phyloP scores from a whole-genome alignment of 2,329 filamentous ascomycete species.

The Claviceps pusilla region DNA sequence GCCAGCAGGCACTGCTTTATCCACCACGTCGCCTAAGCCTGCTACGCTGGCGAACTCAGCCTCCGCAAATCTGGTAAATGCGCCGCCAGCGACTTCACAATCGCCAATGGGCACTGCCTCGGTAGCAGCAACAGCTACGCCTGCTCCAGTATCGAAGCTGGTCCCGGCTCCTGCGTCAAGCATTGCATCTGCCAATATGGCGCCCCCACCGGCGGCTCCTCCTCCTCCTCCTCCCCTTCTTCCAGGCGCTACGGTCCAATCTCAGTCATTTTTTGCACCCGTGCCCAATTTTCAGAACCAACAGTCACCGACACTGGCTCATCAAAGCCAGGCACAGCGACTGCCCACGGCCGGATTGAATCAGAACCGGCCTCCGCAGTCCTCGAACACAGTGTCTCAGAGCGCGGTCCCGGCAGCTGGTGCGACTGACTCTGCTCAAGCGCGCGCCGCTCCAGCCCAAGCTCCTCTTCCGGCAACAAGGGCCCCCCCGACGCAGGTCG shows the following conservation, averaged over 20 bases:
- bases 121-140: not conserved
- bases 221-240: constrained; percentile 2
- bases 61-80: not conserved
- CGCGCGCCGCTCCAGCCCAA: constrained; percentile 3
- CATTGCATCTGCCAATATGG: constrained; percentile 7
- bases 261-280: not conserved
- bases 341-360: not conserved
- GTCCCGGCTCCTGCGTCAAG: not conserved
- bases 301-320: constrained; percentile 2
- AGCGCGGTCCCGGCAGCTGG: not conserved
- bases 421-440: constrained; percentile 1
- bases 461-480: constrained; percentile 7
- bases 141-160: not conserved
- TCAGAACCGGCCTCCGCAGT: not conserved
- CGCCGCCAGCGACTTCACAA: not conserved
- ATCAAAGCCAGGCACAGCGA: not conserved
- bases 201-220: not conserved
- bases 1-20: not conserved
- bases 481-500: constrained; percentile 4
- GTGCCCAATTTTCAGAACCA: constrained; percentile 6
- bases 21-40: not conserved
- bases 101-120: not conserved
- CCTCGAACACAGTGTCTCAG: not conserved
- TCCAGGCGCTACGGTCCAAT: not conserved
- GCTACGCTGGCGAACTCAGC: not conserved